Base-by-base conservation (phyloP, 805 yeast genomes). In the Candida gorgasii region DNA sequence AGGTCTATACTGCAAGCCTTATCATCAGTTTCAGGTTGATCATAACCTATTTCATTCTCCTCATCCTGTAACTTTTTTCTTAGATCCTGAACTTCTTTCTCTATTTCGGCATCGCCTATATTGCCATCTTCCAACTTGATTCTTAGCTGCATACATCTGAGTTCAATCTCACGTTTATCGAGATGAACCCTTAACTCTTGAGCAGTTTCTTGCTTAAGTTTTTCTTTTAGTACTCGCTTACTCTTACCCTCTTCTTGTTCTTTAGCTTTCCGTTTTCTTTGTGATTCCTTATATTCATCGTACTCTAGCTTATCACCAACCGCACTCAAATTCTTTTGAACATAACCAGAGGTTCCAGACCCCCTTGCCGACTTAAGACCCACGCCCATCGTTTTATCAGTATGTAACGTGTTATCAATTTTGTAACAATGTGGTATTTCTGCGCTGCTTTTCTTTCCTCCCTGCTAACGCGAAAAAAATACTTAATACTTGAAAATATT, bases 301-400 rank as follows among this genome's bases (percentile, higher is more conserved):
- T 54, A 57, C 17, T 50, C 57, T 12, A 55, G 45, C 44, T 19
- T 45, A 28, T 49, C 54, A 19, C 57, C 52, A 3, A 50, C 24
- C 13, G 56, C 49, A 0, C 72, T 57, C 1, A 59, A 54, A 48
- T 69, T 80, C 47, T 69, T 66, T 50, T 80, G 83, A 2, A 81
- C 72, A 50, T 71, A 69, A 0, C 87, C 87, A 17, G 83, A 79
- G 0, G 87, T 81, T 0, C 83, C 81, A 0, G 84, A 68, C 0
- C 87, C 86, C 49, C 82, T 63, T 0, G 83, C 77, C 0, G 45
- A 36, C 16, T 43, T 48, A 3, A 48, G 31, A 2, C 49, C 52
- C n/a, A 45, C 18, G 2, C 48, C 45, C 23, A 45, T 48, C 5
- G 5, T 6, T 28, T n/a, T 28, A 30, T 8, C n/a, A 11, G 5